Base-by-base conservation (phyloP, 169 alveolate species). In the Plasmodium chabaudi region DNA sequence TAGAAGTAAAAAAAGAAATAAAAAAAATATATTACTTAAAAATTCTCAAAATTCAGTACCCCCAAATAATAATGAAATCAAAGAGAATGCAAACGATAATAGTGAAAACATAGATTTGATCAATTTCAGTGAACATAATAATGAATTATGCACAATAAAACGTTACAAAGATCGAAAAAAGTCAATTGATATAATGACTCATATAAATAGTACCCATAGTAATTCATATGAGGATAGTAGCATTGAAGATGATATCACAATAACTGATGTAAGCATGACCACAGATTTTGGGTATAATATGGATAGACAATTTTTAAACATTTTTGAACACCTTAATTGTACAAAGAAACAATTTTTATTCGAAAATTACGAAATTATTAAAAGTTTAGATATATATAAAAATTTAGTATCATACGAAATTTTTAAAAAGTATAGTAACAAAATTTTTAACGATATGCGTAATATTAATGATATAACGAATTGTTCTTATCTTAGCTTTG, bases 241-340 rank as follows among this genome's bases (percentile, higher is more conserved):
- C 10, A 56, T 71, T 34, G 21, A 23, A 34, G 42, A 34, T n/a
- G 53, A 72, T 51, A 59, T 55, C 34, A 72, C 65, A 15, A 12
- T 57, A 9, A 34, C 72, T 13, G 72, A 57, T 59, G 46, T 59
- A 13, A 72, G 87, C 25, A 27, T 49, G 7, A 23, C 57, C 23
- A 72, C 49, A 15, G 72, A 72, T 12, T 70, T 57, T 3, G 34
- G 12, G 6, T 13, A 59, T 44, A 72, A 57, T 57, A 46, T 19
- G 13, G 39, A 72, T 39, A 39, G 55, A 12, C 25, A 27, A 6
- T 51, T 72, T 39, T n/a, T 59, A 27, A 34, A 59, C 39, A 51
- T 59, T n/a, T 49, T 72, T 39, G 72, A 72, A 51, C 57, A 60
- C 56, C 17, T 72, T 64, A 60, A 72, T 49, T 72, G 60, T 19